Evolutionary conservation across 495 filamentous ascomycete species (phyloP).

Genomic region (Daldinia grandis): DNA sequence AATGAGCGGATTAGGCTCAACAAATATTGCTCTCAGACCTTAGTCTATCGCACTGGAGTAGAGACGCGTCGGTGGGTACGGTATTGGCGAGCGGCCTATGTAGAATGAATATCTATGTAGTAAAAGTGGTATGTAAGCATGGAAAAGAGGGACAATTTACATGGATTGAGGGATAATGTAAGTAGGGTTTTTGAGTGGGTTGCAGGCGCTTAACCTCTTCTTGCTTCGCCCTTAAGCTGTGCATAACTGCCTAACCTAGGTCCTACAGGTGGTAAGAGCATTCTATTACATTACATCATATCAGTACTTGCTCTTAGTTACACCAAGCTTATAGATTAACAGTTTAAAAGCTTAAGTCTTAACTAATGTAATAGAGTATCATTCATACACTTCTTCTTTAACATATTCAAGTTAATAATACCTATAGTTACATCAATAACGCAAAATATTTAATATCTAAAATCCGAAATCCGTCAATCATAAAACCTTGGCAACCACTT

Average conservation of each 20-base stretch:
- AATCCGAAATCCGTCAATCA: too few relatives aligned
- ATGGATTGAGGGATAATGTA: neutral
- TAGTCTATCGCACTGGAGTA: slow-evolving; percentile 17
- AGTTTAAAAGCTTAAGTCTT: too few relatives aligned
- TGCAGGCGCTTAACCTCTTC: neutral
- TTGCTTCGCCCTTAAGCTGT: neutral
- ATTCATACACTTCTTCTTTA: too few relatives aligned
- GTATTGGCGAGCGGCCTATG: neutral
- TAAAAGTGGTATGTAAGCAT: slow-evolving; percentile 4
- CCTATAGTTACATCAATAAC: too few relatives aligned
- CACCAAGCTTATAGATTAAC: too few relatives aligned
- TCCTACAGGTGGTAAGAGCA: too few relatives aligned
- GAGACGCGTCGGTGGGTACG: neutral
- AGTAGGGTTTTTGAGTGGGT: neutral
- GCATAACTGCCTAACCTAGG: neutral
- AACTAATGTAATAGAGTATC: too few relatives aligned
- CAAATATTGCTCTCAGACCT: slow-evolving; percentile 4
- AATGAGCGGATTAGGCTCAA: slow-evolving; percentile 30
- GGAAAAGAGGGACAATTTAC: slow-evolving; percentile 10
- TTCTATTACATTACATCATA: too few relatives aligned
- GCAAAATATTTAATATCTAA: too few relatives aligned
- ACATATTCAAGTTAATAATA: too few relatives aligned
- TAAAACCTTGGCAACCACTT: too few relatives aligned
- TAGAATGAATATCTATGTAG: neutral
- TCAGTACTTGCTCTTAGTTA: too few relatives aligned